A percentile compares a stretch with the other conserved stretches of the same genome.
Evolutionary conservation across 23 red algal genomes (phyloP).

Genomic region (Gracilaria vermiculophylla): DNA sequence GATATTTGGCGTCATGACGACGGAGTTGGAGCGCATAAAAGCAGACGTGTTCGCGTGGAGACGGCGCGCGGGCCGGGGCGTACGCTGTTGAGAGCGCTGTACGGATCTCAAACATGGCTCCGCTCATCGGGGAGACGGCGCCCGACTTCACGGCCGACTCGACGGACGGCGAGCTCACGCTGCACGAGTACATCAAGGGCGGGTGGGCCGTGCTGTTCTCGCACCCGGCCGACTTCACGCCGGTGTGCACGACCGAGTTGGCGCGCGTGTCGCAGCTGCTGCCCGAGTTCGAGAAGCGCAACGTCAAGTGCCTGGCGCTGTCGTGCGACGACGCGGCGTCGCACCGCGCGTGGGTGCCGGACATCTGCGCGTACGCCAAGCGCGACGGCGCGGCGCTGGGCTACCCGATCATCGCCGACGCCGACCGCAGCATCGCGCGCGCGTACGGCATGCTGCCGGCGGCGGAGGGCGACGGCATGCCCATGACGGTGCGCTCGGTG

Average conservation of each 20-base stretch:
- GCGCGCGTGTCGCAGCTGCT: slow-evolving; percentile 69
- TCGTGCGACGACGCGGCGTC: slow-evolving; percentile 69
- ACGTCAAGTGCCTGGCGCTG: slow-evolving; percentile 72
- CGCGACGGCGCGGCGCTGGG: neutral
- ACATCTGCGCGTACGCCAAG: slow-evolving; percentile 56
- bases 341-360: slow-evolving; percentile 63
- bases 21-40: no score
- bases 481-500: slow-evolving; percentile 76
- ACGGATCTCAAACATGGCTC: slow-evolving; percentile 43
- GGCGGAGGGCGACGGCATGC: slow-evolving; percentile 32
- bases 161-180: slow-evolving; percentile 18
- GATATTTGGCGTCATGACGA: no score
- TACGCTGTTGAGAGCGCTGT: no score
- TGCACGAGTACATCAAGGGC: slow-evolving; percentile 44
- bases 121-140: slow-evolving; percentile 40
- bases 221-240: slow-evolving; percentile 76
- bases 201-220: slow-evolving; percentile 57
- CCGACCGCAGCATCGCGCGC: slow-evolving; percentile 52
- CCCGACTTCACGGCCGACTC: slow-evolving; percentile 55
- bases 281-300: slow-evolving; percentile 70
- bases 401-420: slow-evolving; percentile 81
- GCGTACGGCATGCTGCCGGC: slow-evolving; percentile 77
- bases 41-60: no score
- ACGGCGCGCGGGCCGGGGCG: no score
- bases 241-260: slow-evolving; percentile 90